Conservation (phyloP, 805 yeast species). For the Wickerhamomyces xylosicus region DNA sequence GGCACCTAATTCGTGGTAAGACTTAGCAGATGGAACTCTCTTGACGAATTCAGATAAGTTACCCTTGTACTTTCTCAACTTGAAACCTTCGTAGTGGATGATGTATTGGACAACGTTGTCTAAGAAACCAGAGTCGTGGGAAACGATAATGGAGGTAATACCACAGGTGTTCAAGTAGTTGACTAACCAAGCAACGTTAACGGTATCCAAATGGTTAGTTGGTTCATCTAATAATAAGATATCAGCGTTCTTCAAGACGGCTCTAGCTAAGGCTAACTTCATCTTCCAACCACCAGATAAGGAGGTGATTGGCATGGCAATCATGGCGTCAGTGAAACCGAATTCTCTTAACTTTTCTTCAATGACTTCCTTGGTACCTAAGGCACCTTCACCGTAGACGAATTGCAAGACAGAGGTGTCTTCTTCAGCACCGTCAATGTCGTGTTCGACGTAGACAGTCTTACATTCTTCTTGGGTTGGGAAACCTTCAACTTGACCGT, state of each 20-base stretch:
- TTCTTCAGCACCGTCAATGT: slow-evolving; percentile 96
- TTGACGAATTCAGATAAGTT: slow-evolving; percentile 97
- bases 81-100: slow-evolving; percentile 99
- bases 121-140: slow-evolving; percentile 99
- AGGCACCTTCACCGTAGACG: slow-evolving; percentile 72
- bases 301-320: slow-evolving; percentile 86
- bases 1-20: slow-evolving; percentile 98
- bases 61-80: slow-evolving; percentile 99
- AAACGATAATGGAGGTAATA: slow-evolving; percentile 95
- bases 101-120: slow-evolving; percentile 96
- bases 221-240: slow-evolving; percentile 98
- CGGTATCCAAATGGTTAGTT: slow-evolving; percentile 99
- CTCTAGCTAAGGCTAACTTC: slow-evolving; percentile 99
- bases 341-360: slow-evolving; percentile 75
- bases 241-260: slow-evolving; percentile 97
- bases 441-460: slow-evolving; percentile 99
- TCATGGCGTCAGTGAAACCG: slow-evolving; percentile 91
- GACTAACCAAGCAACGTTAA: slow-evolving; percentile 99
- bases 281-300: slow-evolving; percentile 99
- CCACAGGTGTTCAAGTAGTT: slow-evolving; percentile 99
- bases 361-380: slow-evolving; percentile 60
- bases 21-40: slow-evolving; percentile 97
- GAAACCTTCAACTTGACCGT: slow-evolving; percentile 99
- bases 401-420: slow-evolving; percentile 91
- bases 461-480: slow-evolving; percentile 98